Base-by-base conservation (phyloP, 768 basidiomycete species). In the Mycena alexandri region DNA sequence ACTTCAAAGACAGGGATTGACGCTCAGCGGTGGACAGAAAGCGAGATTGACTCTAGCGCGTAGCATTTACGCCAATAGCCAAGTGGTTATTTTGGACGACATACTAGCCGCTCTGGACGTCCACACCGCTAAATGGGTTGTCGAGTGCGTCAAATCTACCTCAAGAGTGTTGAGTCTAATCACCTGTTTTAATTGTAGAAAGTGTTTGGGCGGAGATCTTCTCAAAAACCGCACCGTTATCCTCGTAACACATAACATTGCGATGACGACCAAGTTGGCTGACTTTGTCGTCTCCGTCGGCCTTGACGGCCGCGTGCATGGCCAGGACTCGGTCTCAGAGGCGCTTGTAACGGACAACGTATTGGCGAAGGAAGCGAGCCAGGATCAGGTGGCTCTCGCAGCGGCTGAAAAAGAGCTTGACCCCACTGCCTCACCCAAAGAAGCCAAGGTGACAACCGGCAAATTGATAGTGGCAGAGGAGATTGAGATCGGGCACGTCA, bases 191-290 rank as follows among this genome's bases (percentile, higher is more conserved):
- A 29, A 29, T 29, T 17, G 21, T 50, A 70, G 69, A n/a, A 83
- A 94, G 65, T 96, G 95, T 73, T 81, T 99, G n/a, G 84, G 86
- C 67, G 96, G 96, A 9, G 89, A 92, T 52, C 81, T 98, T 42
- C 84, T 95, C 75, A 78, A 81, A 24, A 89, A 88, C n/a, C 85
- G 96, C 47, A 98, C 96, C 0, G 81, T 97, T 54, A 84, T 98
- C 48, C 85, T 99, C 33, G 96, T 98, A 50, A 70, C 69, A 14
- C 69, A 70, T 24, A 70, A 70, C 33, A 81, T 91, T 19, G 84
- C 85, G 3, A 78, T 91, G 75, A 78, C 83, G 3, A 78, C 78
- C 9, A 82, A 87, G 3, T 79, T 89, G 10, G 88, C 90, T 3
- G 80, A 84, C n/a, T 87, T 85, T 64, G 84, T 90, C 11, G 85